Evolutionary conservation across 2,329 filamentous ascomycete genomes (phyloP), one percentile per base, ranked within the genome.

Genomic region (Coleophoma eucalyptorum): DNA sequence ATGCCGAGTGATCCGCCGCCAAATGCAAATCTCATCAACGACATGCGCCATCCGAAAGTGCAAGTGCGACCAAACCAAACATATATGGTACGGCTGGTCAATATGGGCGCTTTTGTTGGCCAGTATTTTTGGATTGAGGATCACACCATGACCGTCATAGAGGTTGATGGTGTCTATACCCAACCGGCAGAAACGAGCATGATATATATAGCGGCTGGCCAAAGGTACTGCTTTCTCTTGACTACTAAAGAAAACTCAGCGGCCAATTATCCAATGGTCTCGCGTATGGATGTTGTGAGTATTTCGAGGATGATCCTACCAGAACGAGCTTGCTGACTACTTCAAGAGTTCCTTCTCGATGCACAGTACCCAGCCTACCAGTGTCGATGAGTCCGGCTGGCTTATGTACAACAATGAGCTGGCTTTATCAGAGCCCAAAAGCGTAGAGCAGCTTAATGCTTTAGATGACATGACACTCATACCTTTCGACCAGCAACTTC

Each of bases 391-490:
- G 13, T 86, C 83, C 0, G 80, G 80, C n/a, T 85, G 81, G 79
- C 72, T 87, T 1, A 74, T 79, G 5, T 84, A 86, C 60, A 73
- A 85, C 58, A 60, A 69, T 1, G 52, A 65, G 10, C 72, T 76
- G 18, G 54, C 69, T 0, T 65, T 78, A 0, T 76, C 79, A 1
- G 65, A 72, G 0, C 73, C 89, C 1, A 74, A 78, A 0, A 52
- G 74, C 0, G 64, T 91, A 3, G 75, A 85, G 42, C 77, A 80
- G 11, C 83, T 90, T 43, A 69, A 84, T 20, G 78, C 84, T 1
- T 84, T 87, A 51, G 89, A 96, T 59, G 91, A 96, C 63, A 82
- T 87, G 55, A 76, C 69, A 0, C 77, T 96, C 0, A 75, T 86
- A 1, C 87, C 91, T 0, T 75, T 79, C 49, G 89, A 95, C 62